Conservation (phyloP, 306 rosid genomes). For the Cicer arietinum region DNA sequence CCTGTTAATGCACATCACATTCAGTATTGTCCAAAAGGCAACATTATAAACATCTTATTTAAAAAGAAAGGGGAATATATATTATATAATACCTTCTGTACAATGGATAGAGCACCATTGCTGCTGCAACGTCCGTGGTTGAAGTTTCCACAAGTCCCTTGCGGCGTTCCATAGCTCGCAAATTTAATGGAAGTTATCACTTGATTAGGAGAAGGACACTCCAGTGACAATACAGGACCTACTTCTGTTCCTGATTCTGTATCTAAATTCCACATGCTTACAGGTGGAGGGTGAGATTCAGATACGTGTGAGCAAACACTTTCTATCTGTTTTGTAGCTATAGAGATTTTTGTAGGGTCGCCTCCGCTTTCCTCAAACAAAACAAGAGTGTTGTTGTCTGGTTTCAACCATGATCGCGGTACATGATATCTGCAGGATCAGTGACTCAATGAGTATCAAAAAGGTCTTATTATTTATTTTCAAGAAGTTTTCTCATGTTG, state of each 20-base stretch:
- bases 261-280: constrained; percentile 69
- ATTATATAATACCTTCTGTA: constrained; percentile 63
- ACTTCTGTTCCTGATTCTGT: constrained; percentile 46
- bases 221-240: constrained; percentile 64
- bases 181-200: constrained; percentile 80
- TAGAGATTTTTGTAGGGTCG: constrained; percentile 69
- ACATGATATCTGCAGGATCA: constrained; percentile 72
- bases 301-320: constrained; percentile 81
- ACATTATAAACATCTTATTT: not conserved
- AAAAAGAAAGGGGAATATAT: not conserved
- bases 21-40: constrained; percentile 33
- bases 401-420: constrained; percentile 77
- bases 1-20: constrained; percentile 49
- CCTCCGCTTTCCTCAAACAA: constrained; percentile 89
- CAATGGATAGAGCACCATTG: constrained; percentile 61
- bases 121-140: constrained; percentile 76
- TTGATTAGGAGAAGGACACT: constrained; percentile 80
- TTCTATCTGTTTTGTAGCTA: constrained; percentile 65
- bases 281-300: constrained; percentile 81
- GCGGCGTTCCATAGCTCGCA: constrained; percentile 87
- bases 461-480: not conserved
- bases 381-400: constrained; percentile 69
- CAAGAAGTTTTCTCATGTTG: not conserved
- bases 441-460: constrained; percentile 29
- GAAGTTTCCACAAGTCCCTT: constrained; percentile 80